Evolutionary conservation across 2,329 filamentous ascomycete genomes (phyloP), one percentile per base, ranked within the genome.

Genomic region (Pseudocercospora crystallina): DNA sequence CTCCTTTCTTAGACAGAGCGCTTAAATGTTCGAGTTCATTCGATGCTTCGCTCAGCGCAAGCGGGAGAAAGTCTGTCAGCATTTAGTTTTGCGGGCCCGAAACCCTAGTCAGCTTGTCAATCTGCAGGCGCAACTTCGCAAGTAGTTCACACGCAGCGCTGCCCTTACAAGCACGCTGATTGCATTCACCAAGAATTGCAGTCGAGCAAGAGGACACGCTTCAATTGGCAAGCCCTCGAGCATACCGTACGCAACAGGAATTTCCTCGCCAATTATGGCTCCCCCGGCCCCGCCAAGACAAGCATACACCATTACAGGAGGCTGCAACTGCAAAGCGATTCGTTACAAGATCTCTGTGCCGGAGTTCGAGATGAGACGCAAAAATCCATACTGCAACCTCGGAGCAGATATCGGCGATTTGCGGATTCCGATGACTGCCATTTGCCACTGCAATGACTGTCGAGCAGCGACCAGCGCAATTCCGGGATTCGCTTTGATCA

Each of bases 261-360:
- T 40, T 26, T 20, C 13, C 13, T 14, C 17, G 12, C 17, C 29
- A 15, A 40, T 26, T 26, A 49, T 49, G 47, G 15, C 33, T 42
- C 36, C 15, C 9, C 34, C 39, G 17, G 15, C 5, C 15, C 26
- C 31, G 14, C 39, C 46, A 31, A 39, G 43, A 33, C 17, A 35
- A 5, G 32, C 39, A 11, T 48, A 41, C 29, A 30, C 36, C 30
- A 46, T 58, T 12, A 26, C 46, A 12, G 47, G 51, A 35, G 54
- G 47, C 9, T 57, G 54, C 47, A 51, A 51, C 33, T 54, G 50
- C 47, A 37, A 41, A 15, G 54, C 54, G 17, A 45, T 54, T 32
- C 43, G 51, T 29, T 54, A 57, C 39, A 15, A 32, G 20, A 44
- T 51, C 17, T 30, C 34, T 12, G 43, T 51, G 13, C 53, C 53